phyloP scores from a whole-genome alignment of 108 stramenopile species.

The Cyclotella cryptica region DNA sequence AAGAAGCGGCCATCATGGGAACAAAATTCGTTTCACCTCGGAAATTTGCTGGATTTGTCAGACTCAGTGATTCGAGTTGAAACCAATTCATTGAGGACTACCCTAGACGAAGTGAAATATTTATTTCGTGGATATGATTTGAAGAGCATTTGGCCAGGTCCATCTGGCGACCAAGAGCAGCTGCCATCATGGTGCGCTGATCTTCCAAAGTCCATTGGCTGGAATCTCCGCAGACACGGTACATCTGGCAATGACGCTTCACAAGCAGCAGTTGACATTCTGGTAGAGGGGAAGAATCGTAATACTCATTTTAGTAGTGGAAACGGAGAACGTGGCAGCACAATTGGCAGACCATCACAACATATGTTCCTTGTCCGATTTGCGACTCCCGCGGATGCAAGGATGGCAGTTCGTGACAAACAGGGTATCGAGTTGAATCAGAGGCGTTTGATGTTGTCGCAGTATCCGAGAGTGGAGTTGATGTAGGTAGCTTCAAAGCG shows the following conservation, averaged over 20 bases:
- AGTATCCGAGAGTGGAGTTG: conserved; percentile 26
- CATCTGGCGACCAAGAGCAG: neutral
- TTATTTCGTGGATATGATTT: conserved; percentile 52
- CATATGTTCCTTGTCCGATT: conserved; percentile 51
- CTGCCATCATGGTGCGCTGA: neutral
- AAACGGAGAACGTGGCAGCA: too few species aligned
- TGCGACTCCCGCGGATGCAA: conserved; percentile 46
- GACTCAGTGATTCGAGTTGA: conserved; percentile 56
- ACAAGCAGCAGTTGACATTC: conserved; percentile 24
- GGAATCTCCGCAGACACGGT: conserved; percentile 15
- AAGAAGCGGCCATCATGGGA: conserved; percentile 25
- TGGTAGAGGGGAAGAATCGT: conserved; percentile 16
- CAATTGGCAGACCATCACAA: too few species aligned
- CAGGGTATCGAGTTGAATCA: conserved; percentile 6
- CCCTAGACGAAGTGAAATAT: conserved; percentile 39
- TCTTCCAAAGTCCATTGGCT: conserved; percentile 39
- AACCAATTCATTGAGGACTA: conserved; percentile 17
- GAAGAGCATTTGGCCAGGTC: conserved; percentile 17
- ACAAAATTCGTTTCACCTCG: conserved; percentile 38
- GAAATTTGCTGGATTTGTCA: conserved; percentile 40
- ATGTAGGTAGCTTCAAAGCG: neutral
- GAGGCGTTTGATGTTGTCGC: conserved; percentile 9
- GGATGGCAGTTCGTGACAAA: conserved; percentile 51
- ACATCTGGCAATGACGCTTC: neutral
- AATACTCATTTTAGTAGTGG: too few species aligned